Base-by-base conservation (phyloP, 2,329 filamentous ascomycete species). In the Fusarium chlamydosporum region DNA sequence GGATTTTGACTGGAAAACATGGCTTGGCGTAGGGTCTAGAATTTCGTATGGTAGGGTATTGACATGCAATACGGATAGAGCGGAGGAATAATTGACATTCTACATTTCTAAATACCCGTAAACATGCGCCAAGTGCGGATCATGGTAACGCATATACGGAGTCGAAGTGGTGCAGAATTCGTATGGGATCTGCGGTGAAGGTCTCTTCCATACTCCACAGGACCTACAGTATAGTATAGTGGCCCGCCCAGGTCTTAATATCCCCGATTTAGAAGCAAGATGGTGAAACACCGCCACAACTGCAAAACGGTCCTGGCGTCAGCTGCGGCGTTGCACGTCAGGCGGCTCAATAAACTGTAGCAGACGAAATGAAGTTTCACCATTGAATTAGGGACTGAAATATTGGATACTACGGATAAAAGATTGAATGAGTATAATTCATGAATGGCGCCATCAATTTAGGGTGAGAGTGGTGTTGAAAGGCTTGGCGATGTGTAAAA, bases 221-320 rank as follows among this genome's bases (percentile, higher is more conserved):
- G 23, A 6, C 23, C 23, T 23, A 23, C 23, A 23, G 23, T n/a
- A n/a, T n/a, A n/a, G n/a, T n/a, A n/a, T n/a, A n/a, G n/a, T 23
- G 23, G 23, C 23, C 23, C 23, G 23, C 23, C 23, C 23, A 23
- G 23, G 23, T 47, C 50, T n/a, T 27, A 42, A 41, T 41, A 23
- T 16, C 12, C 68, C 66, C 40, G 52, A 73, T 66, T 70, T 73
- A 73, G 71, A 73, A 73, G 38, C 53, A n/a, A 4, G 6, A 62
- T 41, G 45, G 52, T 69, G 53, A 67, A 54, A 67, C 70, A 70
- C 66, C 41, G 68, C 71, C 66, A 56, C 71, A 26, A 42, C 38
- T 61, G 50, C 67, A 40, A 50, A 56, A 60, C 50, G 29, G 56
- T 43, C 16, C 38, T 45, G 34, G 65, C 68, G 61, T 55, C 66